Evolutionary conservation across 2,329 filamentous ascomycete species (phyloP).

Genomic region (Aspergillus tanneri): DNA sequence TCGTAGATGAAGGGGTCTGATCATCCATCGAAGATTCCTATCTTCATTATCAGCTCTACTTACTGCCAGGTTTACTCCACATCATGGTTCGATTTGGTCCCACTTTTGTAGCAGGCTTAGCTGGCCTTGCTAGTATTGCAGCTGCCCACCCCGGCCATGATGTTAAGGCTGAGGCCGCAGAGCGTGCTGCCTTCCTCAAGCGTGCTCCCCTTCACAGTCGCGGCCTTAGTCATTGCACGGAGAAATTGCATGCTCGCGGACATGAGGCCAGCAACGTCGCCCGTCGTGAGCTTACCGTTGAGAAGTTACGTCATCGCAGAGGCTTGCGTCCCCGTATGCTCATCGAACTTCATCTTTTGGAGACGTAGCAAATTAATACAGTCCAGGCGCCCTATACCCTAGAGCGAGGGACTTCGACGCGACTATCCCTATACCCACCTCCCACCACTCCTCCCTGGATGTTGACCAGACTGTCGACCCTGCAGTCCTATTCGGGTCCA

Average conservation of each 20-base stretch:
- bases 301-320: slow-evolving; percentile 46
- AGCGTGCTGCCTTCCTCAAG: slow-evolving; percentile 50
- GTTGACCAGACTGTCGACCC: slow-evolving; percentile 26
- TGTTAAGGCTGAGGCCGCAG: slow-evolving; percentile 48
- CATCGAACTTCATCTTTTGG: no score
- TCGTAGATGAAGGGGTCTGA: neutral
- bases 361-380: neutral
- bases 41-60: neutral
- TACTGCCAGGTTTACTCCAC: neutral
- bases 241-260: slow-evolving; percentile 50
- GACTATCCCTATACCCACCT: slow-evolving; percentile 37
- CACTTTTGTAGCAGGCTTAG: slow-evolving; percentile 23
- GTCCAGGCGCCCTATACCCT: slow-evolving; percentile 20
- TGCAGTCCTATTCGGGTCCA: slow-evolving; percentile 30
- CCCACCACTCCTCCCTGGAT: slow-evolving; percentile 40
- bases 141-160: slow-evolving; percentile 53
- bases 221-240: slow-evolving; percentile 49
- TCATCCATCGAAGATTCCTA: slow-evolving; percentile 1
- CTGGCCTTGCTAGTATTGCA: slow-evolving; percentile 26
- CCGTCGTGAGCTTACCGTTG: slow-evolving; percentile 46
- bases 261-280: slow-evolving; percentile 46
- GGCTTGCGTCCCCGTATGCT: slow-evolving; percentile 30
- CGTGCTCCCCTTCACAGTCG: slow-evolving; percentile 39
- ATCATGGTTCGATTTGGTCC: slow-evolving; percentile 20
- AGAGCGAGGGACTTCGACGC: slow-evolving; percentile 38